Conservation (phyloP, 2,329 filamentous ascomycete genomes). For the Thielaviopsis ethacetica region DNA sequence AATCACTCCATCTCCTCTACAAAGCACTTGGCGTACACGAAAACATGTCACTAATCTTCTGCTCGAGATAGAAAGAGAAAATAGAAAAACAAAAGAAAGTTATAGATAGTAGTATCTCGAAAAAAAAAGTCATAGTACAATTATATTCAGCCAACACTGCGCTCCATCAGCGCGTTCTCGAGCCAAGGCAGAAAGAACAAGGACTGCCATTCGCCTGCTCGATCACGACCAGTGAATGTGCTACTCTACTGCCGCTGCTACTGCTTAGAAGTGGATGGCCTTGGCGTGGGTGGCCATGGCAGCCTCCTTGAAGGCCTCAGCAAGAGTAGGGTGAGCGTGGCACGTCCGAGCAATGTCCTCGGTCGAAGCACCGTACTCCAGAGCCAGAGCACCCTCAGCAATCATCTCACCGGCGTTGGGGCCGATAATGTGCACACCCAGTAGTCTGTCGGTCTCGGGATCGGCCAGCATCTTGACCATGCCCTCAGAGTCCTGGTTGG, state of each 20-base stretch:
- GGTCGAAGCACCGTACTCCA: slow-evolving; percentile 90
- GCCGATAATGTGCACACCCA: slow-evolving; percentile 93
- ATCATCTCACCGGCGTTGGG: slow-evolving; percentile 98
- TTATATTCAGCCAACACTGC: slow-evolving; percentile 7
- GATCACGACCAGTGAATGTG: not conserved
- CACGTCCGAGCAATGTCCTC: slow-evolving; percentile 92
- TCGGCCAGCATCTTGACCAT: slow-evolving; percentile 95
- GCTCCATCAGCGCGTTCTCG: not conserved
- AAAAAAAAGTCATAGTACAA: slow-evolving; percentile 11
- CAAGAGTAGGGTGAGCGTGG: slow-evolving; percentile 89
- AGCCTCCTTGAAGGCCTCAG: slow-evolving; percentile 98
- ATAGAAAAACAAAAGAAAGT: not conserved
- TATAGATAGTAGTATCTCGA: not conserved
- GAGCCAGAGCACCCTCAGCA: slow-evolving; percentile 82
- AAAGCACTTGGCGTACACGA: too few relatives aligned
- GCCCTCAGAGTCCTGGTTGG: slow-evolving; percentile 89
- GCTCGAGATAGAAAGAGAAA: not conserved
- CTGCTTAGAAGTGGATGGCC: slow-evolving; percentile 75
- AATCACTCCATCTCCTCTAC: too few relatives aligned
- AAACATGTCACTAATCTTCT: not conserved
- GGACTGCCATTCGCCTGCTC: not conserved
- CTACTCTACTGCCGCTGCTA: not conserved
- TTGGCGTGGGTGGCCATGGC: slow-evolving; percentile 95
- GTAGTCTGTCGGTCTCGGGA: slow-evolving; percentile 85
- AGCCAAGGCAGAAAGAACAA: not conserved